Percentiles rank a stretch among this genome's conserved stretches.
Conservation (phyloP, 495 filamentous ascomycete genomes). For the Oidiodendron maius region DNA sequence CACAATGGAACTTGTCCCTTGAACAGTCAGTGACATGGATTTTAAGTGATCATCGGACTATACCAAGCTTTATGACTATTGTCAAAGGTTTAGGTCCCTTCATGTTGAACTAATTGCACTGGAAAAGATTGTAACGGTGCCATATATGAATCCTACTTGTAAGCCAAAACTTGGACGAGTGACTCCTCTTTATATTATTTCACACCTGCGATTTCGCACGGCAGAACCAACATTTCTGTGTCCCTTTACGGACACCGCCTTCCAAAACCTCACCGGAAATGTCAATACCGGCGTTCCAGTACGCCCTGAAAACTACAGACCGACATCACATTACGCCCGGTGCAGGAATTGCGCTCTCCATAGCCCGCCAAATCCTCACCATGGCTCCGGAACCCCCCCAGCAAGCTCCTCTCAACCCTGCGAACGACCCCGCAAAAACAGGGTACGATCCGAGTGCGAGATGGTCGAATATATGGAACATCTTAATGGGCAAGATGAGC, state of each 20-base stretch:
- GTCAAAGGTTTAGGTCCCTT: slow-evolving; percentile 39
- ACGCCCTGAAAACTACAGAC: slow-evolving; percentile 1
- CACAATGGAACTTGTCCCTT: slow-evolving; percentile 96
- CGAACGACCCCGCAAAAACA: slow-evolving; percentile 44
- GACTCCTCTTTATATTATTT: slow-evolving; percentile 2
- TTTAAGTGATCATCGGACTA: not conserved
- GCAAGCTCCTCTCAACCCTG: not conserved
- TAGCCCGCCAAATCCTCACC: no score
- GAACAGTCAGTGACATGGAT: slow-evolving; percentile 10
- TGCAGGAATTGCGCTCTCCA: no score
- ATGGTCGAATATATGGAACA: slow-evolving; percentile 77
- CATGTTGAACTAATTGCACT: slow-evolving; percentile 18
- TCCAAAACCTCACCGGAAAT: not conserved
- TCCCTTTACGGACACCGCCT: not conserved
- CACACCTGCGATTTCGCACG: slow-evolving; percentile 9
- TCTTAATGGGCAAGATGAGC: slow-evolving; percentile 65
- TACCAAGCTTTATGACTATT: slow-evolving; percentile 25
- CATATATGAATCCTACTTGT: not conserved
- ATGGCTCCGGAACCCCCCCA: slow-evolving; percentile 6
- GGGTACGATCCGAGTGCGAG: slow-evolving; percentile 60
- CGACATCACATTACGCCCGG: not conserved
- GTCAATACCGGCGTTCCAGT: not conserved
- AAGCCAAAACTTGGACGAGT: not conserved
- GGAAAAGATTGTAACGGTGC: not conserved
- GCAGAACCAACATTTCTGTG: slow-evolving; percentile 5